Evolutionary conservation across 768 basidiomycete genomes (phyloP).

Genomic region (Suillus americanus): DNA sequence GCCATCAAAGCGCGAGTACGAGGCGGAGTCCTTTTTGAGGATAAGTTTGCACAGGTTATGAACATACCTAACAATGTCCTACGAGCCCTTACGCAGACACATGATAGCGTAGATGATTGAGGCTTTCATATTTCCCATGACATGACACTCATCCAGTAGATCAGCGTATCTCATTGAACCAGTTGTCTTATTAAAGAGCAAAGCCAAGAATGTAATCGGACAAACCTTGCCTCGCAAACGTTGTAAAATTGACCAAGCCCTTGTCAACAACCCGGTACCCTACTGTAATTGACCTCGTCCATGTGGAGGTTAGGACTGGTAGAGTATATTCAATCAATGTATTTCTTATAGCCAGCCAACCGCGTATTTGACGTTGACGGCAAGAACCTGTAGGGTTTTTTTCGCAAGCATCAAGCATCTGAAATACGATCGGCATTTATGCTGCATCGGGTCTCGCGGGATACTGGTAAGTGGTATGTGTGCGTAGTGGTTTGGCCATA

Average conservation of each 20-base stretch:
- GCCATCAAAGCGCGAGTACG: conserved; percentile 51
- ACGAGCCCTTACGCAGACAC: conserved; percentile 20
- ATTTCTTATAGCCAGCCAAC: conserved; percentile 88
- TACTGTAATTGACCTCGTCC: conserved; percentile 71
- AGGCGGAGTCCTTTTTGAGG: conserved; percentile 19
- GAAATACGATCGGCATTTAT: conserved; percentile 66
- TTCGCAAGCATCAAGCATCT: background rate
- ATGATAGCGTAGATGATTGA: conserved; percentile 8
- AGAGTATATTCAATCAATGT: conserved; percentile 73
- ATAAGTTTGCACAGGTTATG: conserved; percentile 28
- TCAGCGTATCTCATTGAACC: background rate
- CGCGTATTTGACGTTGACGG: conserved; percentile 47
- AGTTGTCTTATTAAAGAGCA: conserved; percentile 48
- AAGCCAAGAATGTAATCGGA: conserved; percentile 3
- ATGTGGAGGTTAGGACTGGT: conserved; percentile 64
- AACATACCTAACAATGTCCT: conserved; percentile 19
- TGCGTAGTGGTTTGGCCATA: conserved; percentile 95
- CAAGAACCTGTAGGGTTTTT: conserved; percentile 49
- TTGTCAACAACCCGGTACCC: conserved; percentile 80
- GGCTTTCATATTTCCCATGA: background rate
- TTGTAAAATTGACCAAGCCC: conserved; percentile 88
- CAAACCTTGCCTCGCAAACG: conserved; percentile 79
- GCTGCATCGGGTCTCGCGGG: conserved; percentile 77
- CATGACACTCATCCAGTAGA: background rate
- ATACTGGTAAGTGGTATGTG: conserved; percentile 88